Evolutionary conservation across 768 basidiomycete genomes (phyloP), one percentile per base, ranked within the genome.

Genomic region (Lentinula boryana): DNA sequence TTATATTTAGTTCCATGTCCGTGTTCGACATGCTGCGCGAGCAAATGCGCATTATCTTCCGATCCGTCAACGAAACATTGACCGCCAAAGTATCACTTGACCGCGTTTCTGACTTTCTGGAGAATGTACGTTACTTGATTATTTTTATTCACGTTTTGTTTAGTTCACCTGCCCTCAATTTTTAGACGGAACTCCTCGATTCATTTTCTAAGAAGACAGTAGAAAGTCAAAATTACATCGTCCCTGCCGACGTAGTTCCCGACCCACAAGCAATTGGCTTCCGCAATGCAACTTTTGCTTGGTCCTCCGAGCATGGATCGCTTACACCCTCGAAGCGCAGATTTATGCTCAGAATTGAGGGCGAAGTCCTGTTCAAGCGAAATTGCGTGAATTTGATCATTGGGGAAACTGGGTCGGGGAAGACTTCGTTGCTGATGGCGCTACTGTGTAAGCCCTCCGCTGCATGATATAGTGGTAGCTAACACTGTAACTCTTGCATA

Each of bases 371-470:
- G 5, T 89, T 89, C 76, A 77, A 77, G 63, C 76, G 69, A 9
- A 79, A 80, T 15, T 65, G 72, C 60, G 77, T 85, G 56, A 87
- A 87, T 63, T 72, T 86, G 53, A 78, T 87, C 9, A 72, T 86
- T 41, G 85, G 86, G 0, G 80, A 84, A 8, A 86, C 85, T 51
- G 80, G 79, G 32, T 80, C 78, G 4, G 87, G 86, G 5, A 88
- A 87, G 71, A 87, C 87, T 0, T 85, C 84, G 0, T 67, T 87
- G 36, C 73, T 87, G 21, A 86, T 88, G 84, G 86, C 86, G 1
- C 70, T 86, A 43, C 75, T 86, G 10, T 79, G 77, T 74, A 61
- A 23, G 64, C 65, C 6, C 5, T 32, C 41, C 40, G 18, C 5
- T 1, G 32, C 36, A 46, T 50, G 7, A n/a, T 12, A 33, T 31